A percentile compares a stretch with the other conserved stretches of the same genome.
These are phyloP conservation scores for Filosporella fistucella DNA, from an alignment of 495 filamentous ascomycete species.

Conservation along the genomic window DNA sequence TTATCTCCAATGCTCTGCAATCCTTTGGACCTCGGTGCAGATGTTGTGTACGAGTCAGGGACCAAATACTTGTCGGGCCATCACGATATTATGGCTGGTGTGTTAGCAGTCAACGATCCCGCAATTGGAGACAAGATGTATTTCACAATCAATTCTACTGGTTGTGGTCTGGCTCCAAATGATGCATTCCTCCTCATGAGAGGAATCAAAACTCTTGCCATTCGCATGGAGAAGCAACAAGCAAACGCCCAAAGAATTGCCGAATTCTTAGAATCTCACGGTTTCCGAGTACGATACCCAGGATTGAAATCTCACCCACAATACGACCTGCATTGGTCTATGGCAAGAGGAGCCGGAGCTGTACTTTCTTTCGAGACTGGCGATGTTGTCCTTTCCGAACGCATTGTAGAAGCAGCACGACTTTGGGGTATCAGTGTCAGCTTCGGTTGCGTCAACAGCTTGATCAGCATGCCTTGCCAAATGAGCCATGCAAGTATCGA, in stretches of 20 bases:
- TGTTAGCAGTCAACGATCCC: conserved; percentile 82
- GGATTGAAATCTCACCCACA: conserved; percentile 92
- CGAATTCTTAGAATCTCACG: conserved; percentile 83
- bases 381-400: conserved; percentile 71
- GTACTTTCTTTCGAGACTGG: conserved; percentile 96
- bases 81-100: conserved; percentile 98
- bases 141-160: conserved; percentile 93
- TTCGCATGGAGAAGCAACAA: conserved; percentile 98
- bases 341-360: conserved; percentile 89
- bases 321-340: conserved; percentile 91
- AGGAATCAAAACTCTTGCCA: conserved; percentile 91
- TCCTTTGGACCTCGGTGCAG: conserved; percentile 88
- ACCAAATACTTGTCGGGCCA: conserved; percentile 98
- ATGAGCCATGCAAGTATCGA: conserved; percentile 99
- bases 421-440: conserved; percentile 94
- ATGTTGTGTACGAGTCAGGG: conserved; percentile 94
- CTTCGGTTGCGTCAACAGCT: conserved; percentile 95
- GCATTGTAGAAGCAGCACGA: conserved; percentile 87
- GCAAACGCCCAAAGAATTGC: conserved; percentile 86
- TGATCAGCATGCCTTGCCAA: conserved; percentile 98
- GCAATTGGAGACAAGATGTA: conserved; percentile 82
- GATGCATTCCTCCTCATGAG: conserved; percentile 94
- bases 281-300: conserved; percentile 93
- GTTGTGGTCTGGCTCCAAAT: conserved; percentile 89
- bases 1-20: conserved; percentile 89